A percentile compares a stretch with the other conserved stretches of the same genome.
These are phyloP conservation scores for Fremontodendron californicum DNA, from an alignment of 345 rosid species.

Conservation along the genomic window DNA sequence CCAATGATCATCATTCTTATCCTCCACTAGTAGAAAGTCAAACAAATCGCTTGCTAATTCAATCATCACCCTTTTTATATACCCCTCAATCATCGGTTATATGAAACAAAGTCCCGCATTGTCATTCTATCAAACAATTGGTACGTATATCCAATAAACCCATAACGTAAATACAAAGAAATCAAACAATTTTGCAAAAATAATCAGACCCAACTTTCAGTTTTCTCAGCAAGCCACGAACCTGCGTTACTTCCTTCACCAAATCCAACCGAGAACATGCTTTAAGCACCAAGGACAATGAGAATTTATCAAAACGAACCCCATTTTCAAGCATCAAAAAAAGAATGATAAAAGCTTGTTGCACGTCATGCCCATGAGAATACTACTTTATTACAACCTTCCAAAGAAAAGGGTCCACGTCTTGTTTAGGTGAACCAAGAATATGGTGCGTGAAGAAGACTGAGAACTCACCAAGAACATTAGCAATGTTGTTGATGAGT, in stretches of 20 bases:
- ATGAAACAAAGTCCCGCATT: slow-evolving; percentile 37
- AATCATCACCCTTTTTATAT: slow-evolving; percentile 10
- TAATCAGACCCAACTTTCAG: slow-evolving; percentile 34
- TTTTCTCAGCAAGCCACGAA: slow-evolving; percentile 42
- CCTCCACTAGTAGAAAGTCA: slow-evolving; percentile 21
- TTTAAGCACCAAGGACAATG: slow-evolving; percentile 34
- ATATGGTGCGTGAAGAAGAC: slow-evolving; percentile 25
- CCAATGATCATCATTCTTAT: slow-evolving; percentile 51
- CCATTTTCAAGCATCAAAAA: slow-evolving; percentile 35
- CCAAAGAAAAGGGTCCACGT: slow-evolving; percentile 36
- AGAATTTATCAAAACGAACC: slow-evolving; percentile 32
- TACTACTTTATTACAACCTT: slow-evolving; percentile 31
- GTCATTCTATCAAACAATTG: slow-evolving; percentile 37
- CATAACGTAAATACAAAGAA: slow-evolving; percentile 33
- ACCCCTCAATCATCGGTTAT: slow-evolving; percentile 41
- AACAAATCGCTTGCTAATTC: slow-evolving; percentile 1
- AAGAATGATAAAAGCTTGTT: slow-evolving; percentile 27
- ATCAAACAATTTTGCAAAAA: slow-evolving; percentile 38
- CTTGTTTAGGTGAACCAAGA: background rate
- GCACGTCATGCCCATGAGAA: slow-evolving; percentile 36
- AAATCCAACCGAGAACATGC: slow-evolving; percentile 34
- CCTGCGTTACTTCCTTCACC: slow-evolving; percentile 28
- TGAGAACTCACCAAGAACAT: too few relatives aligned
- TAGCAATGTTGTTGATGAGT: too few relatives aligned
- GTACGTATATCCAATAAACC: slow-evolving; percentile 30